Percentiles rank a stretch among this genome's conserved stretches.
These are phyloP conservation scores for Fraxinus dipetala DNA, from an alignment of 305 asterid genomes.

Conservation along the genomic window DNA sequence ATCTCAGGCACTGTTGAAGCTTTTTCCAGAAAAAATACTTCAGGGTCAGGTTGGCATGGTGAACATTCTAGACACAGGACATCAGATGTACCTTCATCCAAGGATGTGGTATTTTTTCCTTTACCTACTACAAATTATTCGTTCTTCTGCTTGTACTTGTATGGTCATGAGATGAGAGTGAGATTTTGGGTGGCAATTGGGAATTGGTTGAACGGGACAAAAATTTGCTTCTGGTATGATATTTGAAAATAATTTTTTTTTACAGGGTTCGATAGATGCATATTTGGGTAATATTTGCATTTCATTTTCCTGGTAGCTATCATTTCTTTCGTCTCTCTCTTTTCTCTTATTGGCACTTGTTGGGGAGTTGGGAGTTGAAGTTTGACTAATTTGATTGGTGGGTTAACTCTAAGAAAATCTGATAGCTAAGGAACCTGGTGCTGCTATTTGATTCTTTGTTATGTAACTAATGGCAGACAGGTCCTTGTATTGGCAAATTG, in stretches of 20 bases:
- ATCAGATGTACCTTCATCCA: conserved; percentile 76
- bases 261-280: neutral
- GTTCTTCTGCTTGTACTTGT: neutral
- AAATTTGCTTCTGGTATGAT: neutral
- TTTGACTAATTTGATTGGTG: neutral
- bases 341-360: neutral
- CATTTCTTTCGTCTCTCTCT: neutral
- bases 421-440: neutral
- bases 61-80: conserved; percentile 65
- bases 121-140: neutral
- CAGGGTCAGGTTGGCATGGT: conserved; percentile 63
- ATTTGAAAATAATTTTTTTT: neutral
- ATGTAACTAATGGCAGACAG: neutral
- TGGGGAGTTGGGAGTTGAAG: neutral
- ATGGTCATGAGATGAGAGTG: neutral
- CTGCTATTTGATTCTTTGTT: neutral
- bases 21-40: conserved; percentile 63
- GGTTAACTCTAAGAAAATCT: neutral
- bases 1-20: conserved; percentile 91
- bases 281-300: neutral
- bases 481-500: neutral
- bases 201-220: neutral
- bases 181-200: neutral
- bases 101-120: conserved; percentile 67
- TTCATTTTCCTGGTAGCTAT: neutral